Conservation (phyloP, 371 early-diverging fungal genomes). For the Dichotomocladium elegans region DNA sequence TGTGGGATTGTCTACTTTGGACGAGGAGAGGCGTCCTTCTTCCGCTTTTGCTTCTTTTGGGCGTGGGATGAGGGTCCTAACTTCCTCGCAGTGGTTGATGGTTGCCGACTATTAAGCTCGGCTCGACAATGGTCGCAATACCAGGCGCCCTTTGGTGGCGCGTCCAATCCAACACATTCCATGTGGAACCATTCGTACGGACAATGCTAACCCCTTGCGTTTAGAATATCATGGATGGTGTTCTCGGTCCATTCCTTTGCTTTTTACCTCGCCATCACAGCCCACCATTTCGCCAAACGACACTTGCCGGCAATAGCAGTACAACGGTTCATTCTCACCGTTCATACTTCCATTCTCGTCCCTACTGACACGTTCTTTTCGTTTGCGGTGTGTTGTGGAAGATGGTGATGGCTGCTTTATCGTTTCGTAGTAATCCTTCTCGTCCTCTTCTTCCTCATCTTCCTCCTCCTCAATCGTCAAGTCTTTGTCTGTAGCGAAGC, state of each 20-base stretch:
- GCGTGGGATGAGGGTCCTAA: not conserved
- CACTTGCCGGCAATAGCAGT: constrained; percentile 93
- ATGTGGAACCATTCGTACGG: constrained; percentile 93
- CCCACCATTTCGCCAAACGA: constrained; percentile 98
- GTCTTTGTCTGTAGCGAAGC: constrained; percentile 7
- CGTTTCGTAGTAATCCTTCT: constrained; percentile 3
- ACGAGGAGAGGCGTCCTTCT: constrained; percentile 1
- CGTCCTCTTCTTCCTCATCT: constrained; percentile 14
- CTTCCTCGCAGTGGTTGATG: not conserved
- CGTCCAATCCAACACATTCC: constrained; percentile 84
- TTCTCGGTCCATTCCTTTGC: no score
- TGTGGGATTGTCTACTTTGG: no score
- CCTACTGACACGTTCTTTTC: constrained; percentile 32
- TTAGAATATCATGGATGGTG: no score
- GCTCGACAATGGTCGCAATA: constrained; percentile 75
- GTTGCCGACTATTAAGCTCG: constrained; percentile 17
- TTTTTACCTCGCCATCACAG: constrained; percentile 85
- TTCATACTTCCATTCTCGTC: constrained; percentile 27
- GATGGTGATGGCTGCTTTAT: constrained; percentile 5
- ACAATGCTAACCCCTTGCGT: constrained; percentile 37
- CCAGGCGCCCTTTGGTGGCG: constrained; percentile 89
- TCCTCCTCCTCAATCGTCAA: constrained; percentile 16
- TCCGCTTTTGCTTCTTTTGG: constrained; percentile 5
- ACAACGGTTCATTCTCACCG: constrained; percentile 74
- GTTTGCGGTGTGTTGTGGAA: constrained; percentile 16